Evolutionary conservation across 1,139 yeast genomes (phyloP), one percentile per base, ranked within the genome.

Genomic region (Hyphopichia buzzinii): DNA sequence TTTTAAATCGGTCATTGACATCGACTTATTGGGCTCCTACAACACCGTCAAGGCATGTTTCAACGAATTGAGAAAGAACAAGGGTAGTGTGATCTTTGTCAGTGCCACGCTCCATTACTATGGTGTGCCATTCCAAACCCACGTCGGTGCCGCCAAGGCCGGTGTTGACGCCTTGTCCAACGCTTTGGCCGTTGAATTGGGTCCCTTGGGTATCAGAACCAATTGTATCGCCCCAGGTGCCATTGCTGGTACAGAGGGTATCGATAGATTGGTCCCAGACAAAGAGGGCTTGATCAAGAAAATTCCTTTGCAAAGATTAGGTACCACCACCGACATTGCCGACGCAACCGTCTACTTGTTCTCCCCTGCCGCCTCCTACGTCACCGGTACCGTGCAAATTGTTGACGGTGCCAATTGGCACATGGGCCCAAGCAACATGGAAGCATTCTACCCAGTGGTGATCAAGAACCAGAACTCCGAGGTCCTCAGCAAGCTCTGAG

Each of bases 331-430:
- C 39, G 96, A 89, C 55, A 84, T 89, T 54, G 96, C 96, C 11
- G 81, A 88, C 46, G 81, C 92, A 1, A 88, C 97, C 0, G 82
- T 85, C 1, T 89, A 67, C 55, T 63, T 89, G 49, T 83, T 89
- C 49, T 83, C 94, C 24, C 81, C 81, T 1, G 94, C 95, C 3
- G 86, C 89, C 2, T 52, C 67, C 8, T 89, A 80, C 59, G 71
- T 89, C 26, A 79, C 83, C 8, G 97, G 97, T 14, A 79, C 87
- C 2, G 69, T 81, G 7, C 70, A 79, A 22, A 81, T 86, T 8
- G 96, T 89, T 4, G 97, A 89, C 59, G 97, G 96, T 28, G 97
- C 81, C 3, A 71, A 75, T 37, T 87, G 96, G 95, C 95, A 86
- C 54, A 64, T 76, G 49, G 87, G 84, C 15, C 68, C 47, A n/a